phyloP scores from a whole-genome alignment of 169 alveolate species.

The Plasmodium gallinaceum region DNA sequence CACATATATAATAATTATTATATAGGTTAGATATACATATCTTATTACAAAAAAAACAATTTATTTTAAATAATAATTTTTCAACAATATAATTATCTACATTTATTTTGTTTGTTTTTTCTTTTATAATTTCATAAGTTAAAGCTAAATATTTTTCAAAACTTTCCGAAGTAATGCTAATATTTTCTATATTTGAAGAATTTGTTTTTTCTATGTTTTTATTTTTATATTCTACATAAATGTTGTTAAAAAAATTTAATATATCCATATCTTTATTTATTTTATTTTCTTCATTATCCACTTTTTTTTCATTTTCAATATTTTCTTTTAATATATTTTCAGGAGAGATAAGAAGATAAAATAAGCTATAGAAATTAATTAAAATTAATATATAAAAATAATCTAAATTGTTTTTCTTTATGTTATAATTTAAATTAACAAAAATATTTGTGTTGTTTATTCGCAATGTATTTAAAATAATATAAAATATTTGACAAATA shows the following conservation, averaged over 20 bases:
- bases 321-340: neutral
- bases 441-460: conserved; percentile 51
- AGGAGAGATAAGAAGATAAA: neutral
- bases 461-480: conserved; percentile 34
- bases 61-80: conserved; percentile 42
- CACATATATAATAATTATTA: conserved; percentile 70
- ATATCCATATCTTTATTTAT: neutral
- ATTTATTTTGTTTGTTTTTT: neutral
- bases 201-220: neutral
- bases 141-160: conserved; percentile 31
- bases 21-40: conserved; percentile 44
- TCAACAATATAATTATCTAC: conserved; percentile 32
- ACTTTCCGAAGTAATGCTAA: neutral
- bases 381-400: conserved; percentile 48
- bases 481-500: conserved; percentile 43
- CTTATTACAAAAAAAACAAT: conserved; percentile 44
- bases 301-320: neutral
- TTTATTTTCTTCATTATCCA: neutral
- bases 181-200: neutral
- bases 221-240: conserved; percentile 9
- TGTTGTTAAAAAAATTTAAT: neutral
- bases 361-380: conserved; percentile 38
- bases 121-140: conserved; percentile 14
- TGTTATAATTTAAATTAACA: conserved; percentile 25
- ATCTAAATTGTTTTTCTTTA: conserved; percentile 61